Percentiles rank a stretch among this genome's conserved stretches.
Conservation (phyloP, 2,329 filamentous ascomycete species). For the Xylaria sp. region DNA sequence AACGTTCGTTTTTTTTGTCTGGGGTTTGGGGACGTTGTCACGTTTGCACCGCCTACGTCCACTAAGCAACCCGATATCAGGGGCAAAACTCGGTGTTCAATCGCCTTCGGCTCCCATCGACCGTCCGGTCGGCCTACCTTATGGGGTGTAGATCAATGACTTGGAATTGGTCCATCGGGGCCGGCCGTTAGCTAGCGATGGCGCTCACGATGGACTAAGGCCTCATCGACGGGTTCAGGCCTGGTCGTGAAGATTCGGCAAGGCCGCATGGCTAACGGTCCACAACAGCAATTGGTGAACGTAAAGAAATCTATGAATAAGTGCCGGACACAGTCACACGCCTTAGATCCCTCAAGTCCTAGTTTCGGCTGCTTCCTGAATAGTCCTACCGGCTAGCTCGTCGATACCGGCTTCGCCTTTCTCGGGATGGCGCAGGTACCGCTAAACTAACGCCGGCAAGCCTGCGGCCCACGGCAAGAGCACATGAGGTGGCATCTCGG, state of each 20-base stretch:
- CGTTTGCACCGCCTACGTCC: conserved; percentile 12
- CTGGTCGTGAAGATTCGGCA: neutral
- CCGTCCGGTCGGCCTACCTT: neutral
- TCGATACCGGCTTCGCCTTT: conserved; percentile 20
- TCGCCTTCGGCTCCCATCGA: neutral
- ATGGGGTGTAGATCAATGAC: no score
- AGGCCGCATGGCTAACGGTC: neutral
- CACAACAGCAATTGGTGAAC: neutral
- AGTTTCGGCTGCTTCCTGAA: conserved; percentile 58
- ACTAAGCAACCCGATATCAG: conserved; percentile 6
- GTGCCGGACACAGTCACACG: neutral
- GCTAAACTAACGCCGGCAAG: conserved; percentile 4
- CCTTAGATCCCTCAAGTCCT: neutral
- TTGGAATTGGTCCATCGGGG: neutral
- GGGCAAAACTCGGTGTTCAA: neutral
- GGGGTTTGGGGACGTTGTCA: conserved; percentile 13
- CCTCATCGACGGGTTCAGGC: neutral
- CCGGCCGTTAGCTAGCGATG: neutral
- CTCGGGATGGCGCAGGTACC: conserved; percentile 28
- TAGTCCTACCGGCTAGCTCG: conserved; percentile 39
- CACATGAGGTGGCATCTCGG: conserved; percentile 10
- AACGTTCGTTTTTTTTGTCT: conserved; percentile 3
- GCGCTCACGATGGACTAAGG: neutral
- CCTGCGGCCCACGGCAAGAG: neutral
- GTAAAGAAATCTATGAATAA: neutral